These are phyloP conservation scores for Diaporthe ilicicola DNA, from an alignment of 2,329 filamentous ascomycete species.

Conservation along the genomic window DNA sequence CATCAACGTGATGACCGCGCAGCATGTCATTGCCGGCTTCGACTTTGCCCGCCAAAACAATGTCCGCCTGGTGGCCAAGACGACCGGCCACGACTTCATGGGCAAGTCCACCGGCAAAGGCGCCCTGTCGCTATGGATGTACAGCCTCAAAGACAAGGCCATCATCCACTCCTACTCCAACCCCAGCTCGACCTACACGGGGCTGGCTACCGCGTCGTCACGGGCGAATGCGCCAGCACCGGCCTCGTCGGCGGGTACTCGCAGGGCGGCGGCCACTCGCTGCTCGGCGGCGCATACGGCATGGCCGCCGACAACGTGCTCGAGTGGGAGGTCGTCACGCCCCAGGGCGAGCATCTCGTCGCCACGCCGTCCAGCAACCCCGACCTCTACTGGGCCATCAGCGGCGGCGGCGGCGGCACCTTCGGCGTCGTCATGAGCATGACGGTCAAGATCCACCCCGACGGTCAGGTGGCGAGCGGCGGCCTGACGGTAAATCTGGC, in stretches of 20 bases:
- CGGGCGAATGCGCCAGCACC: slow-evolving; percentile 55
- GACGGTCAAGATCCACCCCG: slow-evolving; percentile 37
- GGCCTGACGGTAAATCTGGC: slow-evolving; percentile 39
- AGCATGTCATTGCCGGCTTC: slow-evolving; percentile 44
- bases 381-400: slow-evolving; percentile 59
- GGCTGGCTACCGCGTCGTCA: slow-evolving; percentile 56
- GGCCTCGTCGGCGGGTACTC: slow-evolving; percentile 57
- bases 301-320: slow-evolving; percentile 58
- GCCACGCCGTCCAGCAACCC: slow-evolving; percentile 49
- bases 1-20: slow-evolving; percentile 39
- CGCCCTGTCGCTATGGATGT: slow-evolving; percentile 59
- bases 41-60: slow-evolving; percentile 45
- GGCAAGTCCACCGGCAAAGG: slow-evolving; percentile 49
- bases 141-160: slow-evolving; percentile 51
- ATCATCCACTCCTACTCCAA: slow-evolving; percentile 46
- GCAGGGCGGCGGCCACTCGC: slow-evolving; percentile 63
- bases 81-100: slow-evolving; percentile 53
- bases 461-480: slow-evolving; percentile 34
- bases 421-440: slow-evolving; percentile 44
- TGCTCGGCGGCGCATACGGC: slow-evolving; percentile 57
- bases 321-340: slow-evolving; percentile 55
- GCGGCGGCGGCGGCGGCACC: slow-evolving; percentile 51
- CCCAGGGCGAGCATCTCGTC: slow-evolving; percentile 51
- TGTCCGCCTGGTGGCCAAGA: slow-evolving; percentile 53
- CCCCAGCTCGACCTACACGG: slow-evolving; percentile 35